Conservation (phyloP, 106 monocot genomes). For the Ottelia alismoides region DNA sequence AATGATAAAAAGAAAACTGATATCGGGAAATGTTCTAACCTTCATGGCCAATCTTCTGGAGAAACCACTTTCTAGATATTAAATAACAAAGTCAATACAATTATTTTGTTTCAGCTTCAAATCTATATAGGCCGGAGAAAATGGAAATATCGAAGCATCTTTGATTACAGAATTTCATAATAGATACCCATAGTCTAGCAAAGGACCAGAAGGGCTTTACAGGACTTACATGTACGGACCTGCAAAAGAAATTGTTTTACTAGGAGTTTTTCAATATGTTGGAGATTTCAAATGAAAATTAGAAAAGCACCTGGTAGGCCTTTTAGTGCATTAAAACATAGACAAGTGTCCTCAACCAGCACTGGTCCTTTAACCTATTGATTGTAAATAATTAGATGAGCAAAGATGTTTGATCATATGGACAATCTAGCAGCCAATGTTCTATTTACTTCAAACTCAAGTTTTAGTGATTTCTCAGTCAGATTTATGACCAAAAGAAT, state of each 20-base stretch:
- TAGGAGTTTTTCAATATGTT: background rate
- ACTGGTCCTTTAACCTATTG: constrained; percentile 91
- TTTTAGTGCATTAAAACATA: constrained; percentile 93
- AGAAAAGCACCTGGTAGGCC: constrained; percentile 68
- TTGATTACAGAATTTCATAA: background rate
- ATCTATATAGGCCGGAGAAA: background rate
- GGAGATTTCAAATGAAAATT: background rate
- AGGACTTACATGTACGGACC: constrained; percentile 92
- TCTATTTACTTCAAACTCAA: no score
- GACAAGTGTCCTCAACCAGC: constrained; percentile 94
- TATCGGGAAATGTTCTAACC: constrained; percentile 22
- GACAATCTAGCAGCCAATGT: background rate
- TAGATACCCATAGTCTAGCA: background rate
- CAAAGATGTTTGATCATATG: background rate
- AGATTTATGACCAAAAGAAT: background rate
- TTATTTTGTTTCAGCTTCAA: background rate
- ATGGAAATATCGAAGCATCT: background rate
- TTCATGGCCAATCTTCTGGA: constrained; percentile 96
- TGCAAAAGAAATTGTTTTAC: constrained; percentile 26
- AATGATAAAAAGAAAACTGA: background rate
- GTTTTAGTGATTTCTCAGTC: background rate
- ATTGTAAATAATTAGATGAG: background rate
- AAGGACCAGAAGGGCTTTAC: background rate
- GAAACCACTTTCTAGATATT: constrained; percentile 83
- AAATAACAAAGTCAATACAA: no score